phyloP scores from a whole-genome alignment of 768 basidiomycete species.

The Rhizopogon vesiculosus region DNA sequence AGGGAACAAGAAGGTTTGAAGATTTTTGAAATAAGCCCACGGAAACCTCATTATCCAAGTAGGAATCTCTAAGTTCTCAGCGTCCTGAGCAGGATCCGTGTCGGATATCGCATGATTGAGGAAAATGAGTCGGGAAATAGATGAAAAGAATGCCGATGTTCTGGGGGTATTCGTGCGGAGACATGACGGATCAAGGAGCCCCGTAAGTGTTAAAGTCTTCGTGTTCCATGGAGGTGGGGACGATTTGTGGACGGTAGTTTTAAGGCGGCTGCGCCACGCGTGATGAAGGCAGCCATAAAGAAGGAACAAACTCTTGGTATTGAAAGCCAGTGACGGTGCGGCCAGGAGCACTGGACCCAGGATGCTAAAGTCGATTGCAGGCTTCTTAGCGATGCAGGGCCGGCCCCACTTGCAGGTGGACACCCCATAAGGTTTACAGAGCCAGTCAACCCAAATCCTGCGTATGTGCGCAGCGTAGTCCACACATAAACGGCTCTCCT shows the following conservation, averaged over 20 bases:
- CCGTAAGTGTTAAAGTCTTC: slow-evolving; percentile 25
- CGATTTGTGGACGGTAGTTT: slow-evolving; percentile 13
- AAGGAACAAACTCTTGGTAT: slow-evolving; percentile 26
- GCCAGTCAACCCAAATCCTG: slow-evolving; percentile 31
- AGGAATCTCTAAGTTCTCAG: background rate
- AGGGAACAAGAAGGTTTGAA: slow-evolving; percentile 3
- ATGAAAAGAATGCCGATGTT: slow-evolving; percentile 28
- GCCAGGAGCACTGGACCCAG: slow-evolving; percentile 4
- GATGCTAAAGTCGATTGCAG: slow-evolving; percentile 16
- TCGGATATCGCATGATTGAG: background rate
- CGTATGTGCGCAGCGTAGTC: slow-evolving; percentile 28
- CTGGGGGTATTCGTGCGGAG: slow-evolving; percentile 23
- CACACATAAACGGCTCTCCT: slow-evolving; percentile 19
- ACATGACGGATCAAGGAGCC: slow-evolving; percentile 26
- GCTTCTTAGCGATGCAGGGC: background rate
- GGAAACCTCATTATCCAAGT: slow-evolving; percentile 14
- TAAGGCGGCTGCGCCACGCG: background rate
- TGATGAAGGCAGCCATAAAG: slow-evolving; percentile 27
- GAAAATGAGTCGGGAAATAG: slow-evolving; percentile 33
- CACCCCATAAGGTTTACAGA: slow-evolving; percentile 14
- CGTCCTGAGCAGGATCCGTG: slow-evolving; percentile 1
- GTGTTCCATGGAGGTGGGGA: slow-evolving; percentile 18
- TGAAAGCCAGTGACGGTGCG: slow-evolving; percentile 23
- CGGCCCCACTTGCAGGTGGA: slow-evolving; percentile 1
- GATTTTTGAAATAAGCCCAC: slow-evolving; percentile 24